Conservation (phyloP, 371 early-diverging fungal species). For the Mortierella polycephala region DNA sequence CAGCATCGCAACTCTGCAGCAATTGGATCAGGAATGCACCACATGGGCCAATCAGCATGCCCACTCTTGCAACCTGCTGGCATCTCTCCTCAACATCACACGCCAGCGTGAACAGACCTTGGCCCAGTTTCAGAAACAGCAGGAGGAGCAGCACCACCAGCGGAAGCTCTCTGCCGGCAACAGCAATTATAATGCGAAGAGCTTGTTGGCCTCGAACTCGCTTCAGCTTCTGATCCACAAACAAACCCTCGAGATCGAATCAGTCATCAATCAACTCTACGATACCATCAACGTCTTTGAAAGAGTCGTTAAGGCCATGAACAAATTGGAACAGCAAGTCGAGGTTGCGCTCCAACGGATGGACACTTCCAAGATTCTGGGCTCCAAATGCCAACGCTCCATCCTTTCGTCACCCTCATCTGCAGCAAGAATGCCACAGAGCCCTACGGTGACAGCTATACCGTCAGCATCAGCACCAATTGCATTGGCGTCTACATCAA, state of each 20-base stretch:
- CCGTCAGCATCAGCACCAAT: slow-evolving; percentile 1
- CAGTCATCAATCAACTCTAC: slow-evolving; percentile 34
- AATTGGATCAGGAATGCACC: slow-evolving; percentile 48
- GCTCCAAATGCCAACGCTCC: not conserved
- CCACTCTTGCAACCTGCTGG: slow-evolving; percentile 43
- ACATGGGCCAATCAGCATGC: slow-evolving; percentile 48
- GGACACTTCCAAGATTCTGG: slow-evolving; percentile 21
- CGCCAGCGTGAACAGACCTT: slow-evolving; percentile 50
- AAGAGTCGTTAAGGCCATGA: slow-evolving; percentile 30
- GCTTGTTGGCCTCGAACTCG: slow-evolving; percentile 18
- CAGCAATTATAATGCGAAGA: not conserved
- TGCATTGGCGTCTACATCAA: not conserved
- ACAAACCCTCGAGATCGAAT: slow-evolving; percentile 43
- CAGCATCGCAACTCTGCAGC: slow-evolving; percentile 25
- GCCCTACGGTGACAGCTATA: not conserved
- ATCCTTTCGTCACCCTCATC: not conserved
- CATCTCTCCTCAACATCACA: slow-evolving; percentile 44
- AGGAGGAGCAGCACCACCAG: slow-evolving; percentile 10
- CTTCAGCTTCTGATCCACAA: slow-evolving; percentile 40
- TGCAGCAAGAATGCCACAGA: not conserved
- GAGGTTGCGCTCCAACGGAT: slow-evolving; percentile 33
- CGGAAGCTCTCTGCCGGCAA: not conserved
- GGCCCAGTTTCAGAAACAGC: slow-evolving; percentile 24
- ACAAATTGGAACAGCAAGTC: slow-evolving; percentile 33
- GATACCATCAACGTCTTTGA: slow-evolving; percentile 32